Evolutionary conservation across 768 basidiomycete species (phyloP), one percentile per base, ranked within the genome.

Genomic region (Rhodosporidiobolus sp.): DNA sequence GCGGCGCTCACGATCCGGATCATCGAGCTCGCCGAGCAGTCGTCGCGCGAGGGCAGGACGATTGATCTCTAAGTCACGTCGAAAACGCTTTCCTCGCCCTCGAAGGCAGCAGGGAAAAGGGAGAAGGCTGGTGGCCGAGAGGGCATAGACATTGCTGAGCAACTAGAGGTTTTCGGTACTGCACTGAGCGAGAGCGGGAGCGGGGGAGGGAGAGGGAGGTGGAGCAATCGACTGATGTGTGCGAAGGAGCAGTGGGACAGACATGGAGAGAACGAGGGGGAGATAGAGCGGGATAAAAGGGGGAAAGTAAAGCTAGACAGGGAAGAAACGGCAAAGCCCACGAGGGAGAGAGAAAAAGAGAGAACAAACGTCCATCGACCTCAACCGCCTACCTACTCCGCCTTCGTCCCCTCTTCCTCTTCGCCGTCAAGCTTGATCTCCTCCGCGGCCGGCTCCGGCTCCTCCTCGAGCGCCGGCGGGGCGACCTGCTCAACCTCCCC

Each of bases 1-100:
- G 87, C 89, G 0, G 85, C 86, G 16, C 81, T 84, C 12, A 88
- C 90, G 16, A 87, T 94, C 74, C 86, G 89, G 82, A 84, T 94
- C 79, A 86, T 92, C 76, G 90, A 92, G 81, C 83, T 90, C 17
- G 90, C 89, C 14, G 83, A 86, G 78, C 80, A 85, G 80, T 89
- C 89, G 74, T 85, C 88, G 22, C 84, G 81, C 73, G 87, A 89
- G 78, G 88, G 88, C 24, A 80, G 81, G 63, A 86, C 85, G 1
- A 59, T 86, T 28, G 77, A 78, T n/a, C 19, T 73, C 45, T n/a
- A n/a, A 12, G 4, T 43, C 30, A n/a, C n/a, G n/a, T n/a, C n/a
- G n/a, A n/a, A n/a, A n/a, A n/a, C n/a, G n/a, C 28, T 22, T 11
- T 46, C 28, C 59, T 53, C 52, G n/a, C 11, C 4, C n/a, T n/a